Base-by-base conservation (phyloP, 495 filamentous ascomycete species). In the Xylaria bambusicola region DNA sequence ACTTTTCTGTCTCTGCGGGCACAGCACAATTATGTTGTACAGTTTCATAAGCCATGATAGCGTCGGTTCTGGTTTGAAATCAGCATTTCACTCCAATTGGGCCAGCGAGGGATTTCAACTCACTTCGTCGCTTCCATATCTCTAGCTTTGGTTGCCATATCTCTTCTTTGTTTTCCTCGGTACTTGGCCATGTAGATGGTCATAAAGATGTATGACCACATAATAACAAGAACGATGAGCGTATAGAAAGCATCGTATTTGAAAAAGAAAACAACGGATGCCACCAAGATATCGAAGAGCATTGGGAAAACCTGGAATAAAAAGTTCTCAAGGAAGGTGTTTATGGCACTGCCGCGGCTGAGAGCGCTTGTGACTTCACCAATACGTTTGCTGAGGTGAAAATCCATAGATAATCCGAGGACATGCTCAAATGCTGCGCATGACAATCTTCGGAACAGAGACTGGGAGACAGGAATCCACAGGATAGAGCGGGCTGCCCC, bases 151-250 rank as follows among this genome's bases (percentile, higher is more conserved):
- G 91, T 92, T 38, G 88, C 87, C 86, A 92, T 92, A 61, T 90
- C 80, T 49, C 90, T 76, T 65, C 90, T 79, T 49, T 91, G 88
- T 65, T 88, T 87, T n/a, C 87, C 87, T 65, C 90, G 77, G 88
- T 88, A 93, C 56, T 90, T 86, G 15, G 90, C 90, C 85, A 94
- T 88, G 40, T 90, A 86, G 50, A 94, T 85, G n/a, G 90, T 94
- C 45, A 92, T 79, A 67, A 92, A 93, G 51, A 93, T 82, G 68
- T 93, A 94, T 48, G 83, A 86, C 70, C 92, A 92, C 18, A 89
- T 91, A 17, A 92, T 84, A 26, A 93, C 81, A 5, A 85, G 79
- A 33, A 93, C 84, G 3, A 91, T 86, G 3, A 93, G 81, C 3
- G 90, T 88, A 63, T 90, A 92, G 72, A 93, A 93, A 36, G 84